These are phyloP conservation scores for Penicillium sclerotigenum DNA, from an alignment of 2,329 filamentous ascomycete species.

Conservation along the genomic window DNA sequence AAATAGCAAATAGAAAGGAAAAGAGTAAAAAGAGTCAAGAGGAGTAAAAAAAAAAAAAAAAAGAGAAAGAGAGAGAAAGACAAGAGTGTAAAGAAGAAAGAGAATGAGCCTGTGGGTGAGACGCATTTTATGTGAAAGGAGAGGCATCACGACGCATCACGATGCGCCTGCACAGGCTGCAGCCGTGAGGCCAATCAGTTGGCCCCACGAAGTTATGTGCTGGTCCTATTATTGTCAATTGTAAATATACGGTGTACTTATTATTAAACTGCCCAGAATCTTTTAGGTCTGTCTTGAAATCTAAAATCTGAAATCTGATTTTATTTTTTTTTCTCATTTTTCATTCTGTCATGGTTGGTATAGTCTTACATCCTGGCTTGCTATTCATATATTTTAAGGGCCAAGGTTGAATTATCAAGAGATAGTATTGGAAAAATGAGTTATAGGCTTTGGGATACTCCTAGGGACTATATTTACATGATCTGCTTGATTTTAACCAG, in stretches of 20 bases:
- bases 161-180: slow-evolving; percentile 1
- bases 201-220: slow-evolving; percentile 4
- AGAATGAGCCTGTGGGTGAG: slow-evolving; percentile 12
- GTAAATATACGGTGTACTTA: background rate
- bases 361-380: no score
- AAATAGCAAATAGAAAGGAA: background rate
- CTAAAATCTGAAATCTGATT: no score
- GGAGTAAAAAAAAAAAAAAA: background rate
- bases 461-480: no score
- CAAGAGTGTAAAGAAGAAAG: background rate
- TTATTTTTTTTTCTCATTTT: no score
- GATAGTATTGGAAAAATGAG: no score
- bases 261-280: background rate
- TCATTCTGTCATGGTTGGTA: no score
- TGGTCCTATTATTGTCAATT: background rate
- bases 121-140: slow-evolving; percentile 9
- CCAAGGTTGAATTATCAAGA: no score
- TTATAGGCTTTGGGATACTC: no score
- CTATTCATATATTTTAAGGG: no score
- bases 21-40: background rate
- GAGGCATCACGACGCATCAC: background rate
- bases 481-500: no score
- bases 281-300: no score
- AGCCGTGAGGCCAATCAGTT: slow-evolving; percentile 10
- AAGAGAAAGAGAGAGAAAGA: background rate